A percentile compares a stretch with the other conserved stretches of the same genome.
These are phyloP conservation scores for Penicillium lividum DNA, from an alignment of 495 filamentous ascomycete species.

Conservation along the genomic window DNA sequence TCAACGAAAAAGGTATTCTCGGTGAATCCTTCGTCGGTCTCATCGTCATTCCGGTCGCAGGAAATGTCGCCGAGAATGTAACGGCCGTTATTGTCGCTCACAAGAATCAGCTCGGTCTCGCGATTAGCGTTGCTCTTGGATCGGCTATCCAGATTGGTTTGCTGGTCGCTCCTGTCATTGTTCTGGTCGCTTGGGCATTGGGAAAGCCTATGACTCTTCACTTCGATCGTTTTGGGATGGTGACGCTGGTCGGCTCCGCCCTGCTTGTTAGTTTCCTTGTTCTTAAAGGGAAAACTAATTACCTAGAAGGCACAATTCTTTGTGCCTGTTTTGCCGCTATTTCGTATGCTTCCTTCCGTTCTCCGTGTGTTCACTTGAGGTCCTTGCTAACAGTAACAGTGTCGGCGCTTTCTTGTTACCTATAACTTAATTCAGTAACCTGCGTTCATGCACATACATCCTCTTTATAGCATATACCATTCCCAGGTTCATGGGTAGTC, in stretches of 20 bases:
- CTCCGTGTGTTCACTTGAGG: neutral
- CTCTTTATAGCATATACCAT: neutral
- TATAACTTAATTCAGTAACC: conserved; percentile 6
- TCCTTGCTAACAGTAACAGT: conserved; percentile 6
- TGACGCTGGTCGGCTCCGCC: conserved; percentile 78
- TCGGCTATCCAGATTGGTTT: conserved; percentile 77
- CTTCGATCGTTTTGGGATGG: conserved; percentile 90
- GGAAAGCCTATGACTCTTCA: conserved; percentile 81
- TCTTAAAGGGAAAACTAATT: conserved; percentile 83
- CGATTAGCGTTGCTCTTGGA: conserved; percentile 86
- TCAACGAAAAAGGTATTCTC: conserved; percentile 64
- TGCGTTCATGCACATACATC: neutral
- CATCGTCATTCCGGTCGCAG: conserved; percentile 86
- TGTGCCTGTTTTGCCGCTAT: conserved; percentile 76
- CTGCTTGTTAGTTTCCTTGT: conserved; percentile 90
- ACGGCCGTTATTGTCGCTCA: conserved; percentile 83
- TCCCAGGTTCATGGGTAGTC: no score
- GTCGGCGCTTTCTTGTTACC: conserved; percentile 17
- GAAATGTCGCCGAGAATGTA: conserved; percentile 90
- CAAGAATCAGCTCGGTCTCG: conserved; percentile 96
- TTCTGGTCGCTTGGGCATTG: conserved; percentile 84
- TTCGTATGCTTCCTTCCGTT: conserved; percentile 26
- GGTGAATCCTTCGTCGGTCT: conserved; percentile 83
- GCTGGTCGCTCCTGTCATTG: conserved; percentile 85
- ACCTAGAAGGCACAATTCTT: conserved; percentile 80